These are phyloP conservation scores for Urostyla sp. DNA, from an alignment of 73 alveolate species.

Conservation along the genomic window DNA sequence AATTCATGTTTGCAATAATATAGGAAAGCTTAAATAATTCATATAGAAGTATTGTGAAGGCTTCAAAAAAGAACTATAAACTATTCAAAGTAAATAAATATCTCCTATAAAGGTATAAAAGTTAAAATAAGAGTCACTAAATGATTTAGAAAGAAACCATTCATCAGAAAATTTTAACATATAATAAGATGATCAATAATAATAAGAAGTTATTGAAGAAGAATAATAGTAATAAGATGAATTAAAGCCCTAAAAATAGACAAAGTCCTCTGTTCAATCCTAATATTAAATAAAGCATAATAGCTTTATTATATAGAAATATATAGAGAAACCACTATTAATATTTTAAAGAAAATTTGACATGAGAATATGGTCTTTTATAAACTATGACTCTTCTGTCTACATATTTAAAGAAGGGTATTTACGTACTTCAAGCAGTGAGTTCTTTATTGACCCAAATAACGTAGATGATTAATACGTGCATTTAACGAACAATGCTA, in stretches of 20 bases:
- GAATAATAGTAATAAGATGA: not conserved
- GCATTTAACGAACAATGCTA: conserved; percentile 95
- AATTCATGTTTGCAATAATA: conserved; percentile 83
- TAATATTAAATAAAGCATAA: conserved; percentile 23
- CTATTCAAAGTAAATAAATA: not conserved
- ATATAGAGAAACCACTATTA: conserved; percentile 94
- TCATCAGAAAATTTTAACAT: not conserved
- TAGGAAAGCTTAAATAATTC: conserved; percentile 8
- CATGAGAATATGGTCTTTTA: conserved; percentile 95
- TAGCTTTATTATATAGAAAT: conserved; percentile 86
- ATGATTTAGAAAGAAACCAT: not conserved
- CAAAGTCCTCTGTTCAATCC: not conserved
- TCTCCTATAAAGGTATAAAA: not conserved
- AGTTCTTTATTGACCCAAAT: conserved; percentile 68
- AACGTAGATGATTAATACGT: conserved; percentile 83
- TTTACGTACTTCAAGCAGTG: conserved; percentile 84
- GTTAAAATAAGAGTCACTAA: not conserved
- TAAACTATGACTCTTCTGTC: conserved; percentile 80
- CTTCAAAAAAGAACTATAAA: not conserved
- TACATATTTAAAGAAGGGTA: conserved; percentile 95
- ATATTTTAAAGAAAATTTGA: conserved; percentile 94
- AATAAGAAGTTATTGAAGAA: not conserved
- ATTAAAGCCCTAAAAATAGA: not conserved
- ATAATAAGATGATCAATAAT: not conserved
- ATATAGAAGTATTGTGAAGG: conserved; percentile 32